A percentile compares a stretch with the other conserved stretches of the same genome.
phyloP scores from a whole-genome alignment of 1,284 basidiomycete genomes.

The Chiua sp. region DNA sequence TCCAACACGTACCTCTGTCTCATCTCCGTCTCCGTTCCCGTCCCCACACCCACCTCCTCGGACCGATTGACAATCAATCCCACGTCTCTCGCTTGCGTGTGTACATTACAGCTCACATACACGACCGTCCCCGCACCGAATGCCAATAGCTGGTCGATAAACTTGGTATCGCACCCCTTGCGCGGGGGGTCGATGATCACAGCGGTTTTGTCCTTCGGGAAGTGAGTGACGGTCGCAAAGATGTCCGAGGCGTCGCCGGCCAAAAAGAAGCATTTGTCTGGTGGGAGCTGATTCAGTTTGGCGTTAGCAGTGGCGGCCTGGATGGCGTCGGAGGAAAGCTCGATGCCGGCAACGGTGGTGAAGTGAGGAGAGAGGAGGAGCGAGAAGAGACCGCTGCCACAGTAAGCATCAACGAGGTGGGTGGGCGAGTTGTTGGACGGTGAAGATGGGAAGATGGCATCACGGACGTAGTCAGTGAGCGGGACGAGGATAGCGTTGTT shows the following conservation, averaged over 20 bases:
- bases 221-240: slow-evolving; percentile 67
- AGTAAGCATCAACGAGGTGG: slow-evolving; percentile 92
- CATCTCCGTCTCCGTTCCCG: slow-evolving; percentile 25
- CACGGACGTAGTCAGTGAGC: slow-evolving; percentile 82
- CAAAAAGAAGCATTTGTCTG: slow-evolving; percentile 51
- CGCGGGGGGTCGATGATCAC: slow-evolving; percentile 88
- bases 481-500: slow-evolving; percentile 93
- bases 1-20: slow-evolving; percentile 68
- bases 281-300: slow-evolving; percentile 67
- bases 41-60: slow-evolving; percentile 12
- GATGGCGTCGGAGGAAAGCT: slow-evolving; percentile 83
- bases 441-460: slow-evolving; percentile 62
- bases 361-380: slow-evolving; percentile 88
- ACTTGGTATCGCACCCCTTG: slow-evolving; percentile 88
- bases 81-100: slow-evolving; percentile 85
- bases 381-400: slow-evolving; percentile 91
- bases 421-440: slow-evolving; percentile 45
- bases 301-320: slow-evolving; percentile 84
- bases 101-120: slow-evolving; percentile 95
- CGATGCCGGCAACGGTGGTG: slow-evolving; percentile 85
- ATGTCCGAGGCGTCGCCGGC: slow-evolving; percentile 76
- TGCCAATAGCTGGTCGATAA: slow-evolving; percentile 78
- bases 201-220: slow-evolving; percentile 72
- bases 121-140: slow-evolving; percentile 79
- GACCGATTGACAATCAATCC: slow-evolving; percentile 68